Conservation (phyloP, 192 early-diverging fungal species). For the Paraglomus brasilianum region DNA sequence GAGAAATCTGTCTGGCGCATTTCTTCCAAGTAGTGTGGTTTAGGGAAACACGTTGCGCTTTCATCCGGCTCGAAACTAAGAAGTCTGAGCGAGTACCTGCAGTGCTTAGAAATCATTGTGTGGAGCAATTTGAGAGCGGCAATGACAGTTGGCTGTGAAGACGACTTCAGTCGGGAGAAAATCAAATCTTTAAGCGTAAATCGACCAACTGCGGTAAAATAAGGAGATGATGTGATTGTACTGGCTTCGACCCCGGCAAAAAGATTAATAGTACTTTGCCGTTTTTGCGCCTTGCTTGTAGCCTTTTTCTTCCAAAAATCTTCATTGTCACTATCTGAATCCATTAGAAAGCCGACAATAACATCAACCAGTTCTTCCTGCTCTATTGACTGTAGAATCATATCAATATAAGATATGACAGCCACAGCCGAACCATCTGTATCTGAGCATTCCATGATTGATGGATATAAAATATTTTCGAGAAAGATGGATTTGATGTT, state of each 20-base stretch:
- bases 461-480: slow-evolving; percentile 83
- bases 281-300: slow-evolving; percentile 26
- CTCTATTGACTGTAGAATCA: slow-evolving; percentile 74
- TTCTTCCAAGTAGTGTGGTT: slow-evolving; percentile 29
- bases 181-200: slow-evolving; percentile 83
- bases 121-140: slow-evolving; percentile 79
- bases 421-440: slow-evolving; percentile 88
- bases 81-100: slow-evolving; percentile 70
- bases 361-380: slow-evolving; percentile 73
- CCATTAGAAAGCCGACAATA: slow-evolving; percentile 77
- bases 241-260: slow-evolving; percentile 48
- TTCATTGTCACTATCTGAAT: slow-evolving; percentile 54
- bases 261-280: slow-evolving; percentile 37
- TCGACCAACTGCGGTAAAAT: slow-evolving; percentile 50
- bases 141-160: slow-evolving; percentile 83
- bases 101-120: slow-evolving; percentile 73
- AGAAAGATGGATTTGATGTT: slow-evolving; percentile 79
- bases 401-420: slow-evolving; percentile 84
- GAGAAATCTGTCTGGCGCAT: background rate
- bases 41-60: slow-evolving; percentile 44
- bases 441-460: slow-evolving; percentile 83
- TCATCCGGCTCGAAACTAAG: slow-evolving; percentile 69
- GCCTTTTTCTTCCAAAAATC: slow-evolving; percentile 28
- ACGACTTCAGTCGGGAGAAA: slow-evolving; percentile 83
- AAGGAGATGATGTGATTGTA: slow-evolving; percentile 45